These are phyloP conservation scores for Suhomyces sp. DNA, from an alignment of 805 yeast genomes.

Conservation along the genomic window DNA sequence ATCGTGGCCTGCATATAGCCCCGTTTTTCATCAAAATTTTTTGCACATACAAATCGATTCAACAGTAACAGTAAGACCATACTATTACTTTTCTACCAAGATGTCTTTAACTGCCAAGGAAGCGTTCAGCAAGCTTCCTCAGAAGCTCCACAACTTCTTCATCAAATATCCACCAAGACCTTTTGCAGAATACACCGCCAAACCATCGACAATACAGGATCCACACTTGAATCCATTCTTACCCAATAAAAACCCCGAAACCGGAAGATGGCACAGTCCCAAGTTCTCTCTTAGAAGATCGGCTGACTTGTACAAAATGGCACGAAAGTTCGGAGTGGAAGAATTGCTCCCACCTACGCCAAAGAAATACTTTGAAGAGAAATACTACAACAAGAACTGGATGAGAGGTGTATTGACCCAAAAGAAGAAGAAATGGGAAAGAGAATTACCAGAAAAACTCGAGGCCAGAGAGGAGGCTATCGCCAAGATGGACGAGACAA, in stretches of 20 bases:
- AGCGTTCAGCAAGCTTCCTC: conserved; percentile 65
- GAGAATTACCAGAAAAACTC: conserved; percentile 58
- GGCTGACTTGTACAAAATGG: conserved; percentile 79
- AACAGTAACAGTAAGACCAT: too few relatives aligned
- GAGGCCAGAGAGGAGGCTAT: conserved; percentile 65
- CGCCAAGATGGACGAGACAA: conserved; percentile 61
- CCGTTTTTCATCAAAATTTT: too few relatives aligned
- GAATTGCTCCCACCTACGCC: conserved; percentile 71
- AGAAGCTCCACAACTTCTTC: conserved; percentile 69
- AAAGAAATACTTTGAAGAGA: conserved; percentile 76
- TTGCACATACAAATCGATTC: too few relatives aligned
- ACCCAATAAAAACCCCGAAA: conserved; percentile 80
- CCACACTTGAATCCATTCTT: conserved; percentile 82
- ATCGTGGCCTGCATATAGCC: too few relatives aligned
- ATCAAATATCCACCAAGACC: conserved; percentile 82
- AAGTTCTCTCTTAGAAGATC: conserved; percentile 78
- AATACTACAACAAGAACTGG: conserved; percentile 64
- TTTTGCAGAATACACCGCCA: conserved; percentile 60
- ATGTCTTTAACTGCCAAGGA: conserved; percentile 36
- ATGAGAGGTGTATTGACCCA: conserved; percentile 76
- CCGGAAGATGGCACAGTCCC: conserved; percentile 75
- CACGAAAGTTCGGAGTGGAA: conserved; percentile 74
- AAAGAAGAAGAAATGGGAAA: conserved; percentile 80
- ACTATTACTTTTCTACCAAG: too few relatives aligned
- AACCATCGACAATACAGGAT: conserved; percentile 65